Conservation (phyloP, 306 rosid species). For the Vigna reflexopilosa region DNA sequence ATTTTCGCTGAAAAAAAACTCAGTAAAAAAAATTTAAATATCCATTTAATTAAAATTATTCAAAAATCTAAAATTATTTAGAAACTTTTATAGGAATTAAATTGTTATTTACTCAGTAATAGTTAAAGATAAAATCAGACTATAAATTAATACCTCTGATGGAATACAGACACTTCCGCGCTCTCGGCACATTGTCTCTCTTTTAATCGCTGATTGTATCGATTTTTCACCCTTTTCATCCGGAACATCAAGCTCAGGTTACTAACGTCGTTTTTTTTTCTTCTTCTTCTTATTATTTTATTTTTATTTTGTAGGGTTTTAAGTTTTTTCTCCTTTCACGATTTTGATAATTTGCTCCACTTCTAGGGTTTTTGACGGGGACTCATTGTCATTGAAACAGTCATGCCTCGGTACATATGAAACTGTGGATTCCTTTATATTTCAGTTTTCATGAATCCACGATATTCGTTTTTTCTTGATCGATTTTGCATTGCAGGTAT, state of each 20-base stretch:
- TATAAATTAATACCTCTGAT: not conserved
- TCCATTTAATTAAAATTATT: too few species aligned
- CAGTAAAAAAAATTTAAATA: too few species aligned
- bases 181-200: not conserved
- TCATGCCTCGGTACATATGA: constrained; percentile 49
- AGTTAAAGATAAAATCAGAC: not conserved
- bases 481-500: constrained; percentile 53
- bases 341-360: not conserved
- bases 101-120: not conserved
- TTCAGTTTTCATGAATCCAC: constrained; percentile 5
- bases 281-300: not conserved
- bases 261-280: not conserved
- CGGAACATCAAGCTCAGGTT: not conserved
- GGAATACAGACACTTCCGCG: not conserved
- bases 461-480: not conserved
- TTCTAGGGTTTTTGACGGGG: constrained; percentile 33
- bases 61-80: too few species aligned
- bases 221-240: not conserved
- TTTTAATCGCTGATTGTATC: not conserved
- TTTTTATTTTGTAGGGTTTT: not conserved
- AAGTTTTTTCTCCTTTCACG: not conserved
- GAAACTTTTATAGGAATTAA: too few species aligned
- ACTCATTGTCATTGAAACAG: not conserved
- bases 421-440: not conserved
- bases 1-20: too few species aligned